Percentiles rank a stretch among this genome's conserved stretches.
Evolutionary conservation across 2,329 filamentous ascomycete species (phyloP).

Genomic region (Sarocladium kiliense): DNA sequence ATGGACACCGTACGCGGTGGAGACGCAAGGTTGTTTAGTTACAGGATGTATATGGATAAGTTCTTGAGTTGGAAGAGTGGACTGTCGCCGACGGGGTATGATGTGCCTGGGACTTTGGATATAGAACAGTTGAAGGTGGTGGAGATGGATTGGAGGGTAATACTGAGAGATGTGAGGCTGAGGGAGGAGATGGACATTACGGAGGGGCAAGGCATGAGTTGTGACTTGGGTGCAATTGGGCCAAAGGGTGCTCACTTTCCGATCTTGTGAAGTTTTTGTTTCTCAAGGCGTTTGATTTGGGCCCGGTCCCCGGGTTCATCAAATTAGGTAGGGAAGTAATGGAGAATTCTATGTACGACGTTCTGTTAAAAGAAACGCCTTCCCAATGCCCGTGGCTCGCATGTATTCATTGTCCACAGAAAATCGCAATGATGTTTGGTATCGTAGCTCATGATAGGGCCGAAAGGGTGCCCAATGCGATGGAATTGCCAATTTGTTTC

Average conservation of each 20-base stretch:
- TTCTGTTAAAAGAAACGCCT: background rate
- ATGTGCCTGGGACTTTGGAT: background rate
- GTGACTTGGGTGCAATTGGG: too few species aligned
- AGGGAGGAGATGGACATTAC: background rate
- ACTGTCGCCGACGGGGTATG: background rate
- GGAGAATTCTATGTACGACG: too few species aligned
- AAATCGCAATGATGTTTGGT: too few species aligned
- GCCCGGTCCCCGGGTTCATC: too few species aligned
- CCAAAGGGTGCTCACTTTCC: too few species aligned
- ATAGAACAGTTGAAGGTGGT: background rate
- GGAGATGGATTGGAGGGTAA: background rate
- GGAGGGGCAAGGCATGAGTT: too few species aligned
- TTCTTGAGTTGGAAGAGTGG: background rate
- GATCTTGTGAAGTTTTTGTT: too few species aligned
- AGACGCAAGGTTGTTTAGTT: background rate
- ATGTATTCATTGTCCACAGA: too few species aligned
- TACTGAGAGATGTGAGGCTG: background rate
- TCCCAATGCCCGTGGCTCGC: background rate
- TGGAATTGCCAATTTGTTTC: too few species aligned
- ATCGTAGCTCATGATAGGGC: background rate
- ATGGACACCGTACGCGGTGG: background rate
- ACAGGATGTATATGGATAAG: background rate
- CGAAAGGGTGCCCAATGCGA: too few species aligned
- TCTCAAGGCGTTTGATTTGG: too few species aligned
- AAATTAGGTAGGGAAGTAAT: too few species aligned